A percentile compares a stretch with the other conserved stretches of the same genome.
phyloP scores from a whole-genome alignment of 2,329 filamentous ascomycete genomes.

The Aureobasidium sp. region DNA sequence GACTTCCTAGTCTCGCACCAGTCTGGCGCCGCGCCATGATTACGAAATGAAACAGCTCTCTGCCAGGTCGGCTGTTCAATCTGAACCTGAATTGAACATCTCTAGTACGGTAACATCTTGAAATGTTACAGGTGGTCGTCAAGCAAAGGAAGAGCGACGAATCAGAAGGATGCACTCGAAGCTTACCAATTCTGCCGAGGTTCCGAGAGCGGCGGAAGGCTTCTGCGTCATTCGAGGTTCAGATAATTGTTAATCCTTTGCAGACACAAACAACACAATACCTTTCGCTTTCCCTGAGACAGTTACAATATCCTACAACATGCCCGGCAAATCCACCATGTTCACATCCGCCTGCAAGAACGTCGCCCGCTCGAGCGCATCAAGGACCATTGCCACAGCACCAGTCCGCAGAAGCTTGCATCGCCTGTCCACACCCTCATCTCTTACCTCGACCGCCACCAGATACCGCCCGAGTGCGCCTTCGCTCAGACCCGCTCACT shows the following conservation, averaged over 20 bases:
- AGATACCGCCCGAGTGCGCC: slow-evolving; percentile 7
- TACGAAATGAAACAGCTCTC: too few relatives aligned
- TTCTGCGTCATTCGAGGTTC: slow-evolving; percentile 7
- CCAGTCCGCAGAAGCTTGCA: slow-evolving; percentile 4
- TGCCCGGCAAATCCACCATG: slow-evolving; percentile 6
- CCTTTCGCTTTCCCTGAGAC: background rate
- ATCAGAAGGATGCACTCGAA: background rate
- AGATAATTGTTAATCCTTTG: slow-evolving; percentile 6
- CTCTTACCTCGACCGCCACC: slow-evolving; percentile 11
- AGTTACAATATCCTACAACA: background rate
- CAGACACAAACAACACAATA: background rate
- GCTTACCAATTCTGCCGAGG: slow-evolving; percentile 12
- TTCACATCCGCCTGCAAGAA: slow-evolving; percentile 5
- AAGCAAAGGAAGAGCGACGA: background rate
- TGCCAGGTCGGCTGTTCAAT: background rate
- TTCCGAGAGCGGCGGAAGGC: slow-evolving; percentile 1
- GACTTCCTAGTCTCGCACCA: too few relatives aligned
- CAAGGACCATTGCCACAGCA: slow-evolving; percentile 11
- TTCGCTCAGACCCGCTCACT: background rate
- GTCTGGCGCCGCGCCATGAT: too few relatives aligned
- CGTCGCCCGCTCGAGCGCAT: background rate
- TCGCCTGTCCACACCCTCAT: slow-evolving; percentile 6
- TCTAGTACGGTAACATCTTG: too few relatives aligned
- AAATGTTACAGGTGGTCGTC: background rate
- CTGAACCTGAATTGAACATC: background rate